Evolutionary conservation across 352 stramenopile species (phyloP).

Genomic region (Pythium brachiatum): DNA sequence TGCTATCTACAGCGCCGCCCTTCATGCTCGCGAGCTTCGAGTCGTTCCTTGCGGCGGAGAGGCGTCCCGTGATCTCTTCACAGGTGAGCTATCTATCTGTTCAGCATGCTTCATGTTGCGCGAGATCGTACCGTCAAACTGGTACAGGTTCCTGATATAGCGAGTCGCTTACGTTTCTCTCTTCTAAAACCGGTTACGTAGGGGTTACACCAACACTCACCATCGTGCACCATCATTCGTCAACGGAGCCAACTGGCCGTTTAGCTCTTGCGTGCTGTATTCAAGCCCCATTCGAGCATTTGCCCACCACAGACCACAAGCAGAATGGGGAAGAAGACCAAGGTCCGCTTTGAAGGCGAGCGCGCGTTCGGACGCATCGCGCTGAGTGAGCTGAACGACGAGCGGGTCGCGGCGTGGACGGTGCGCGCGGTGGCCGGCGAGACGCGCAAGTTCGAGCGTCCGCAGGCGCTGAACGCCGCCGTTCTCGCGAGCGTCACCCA

Average conservation of each 20-base stretch:
- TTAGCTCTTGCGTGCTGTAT: slow-evolving; percentile 1
- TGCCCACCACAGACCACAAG: neutral
- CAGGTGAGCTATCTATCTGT: neutral
- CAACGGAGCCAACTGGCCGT: neutral
- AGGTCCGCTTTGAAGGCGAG: slow-evolving; percentile 23
- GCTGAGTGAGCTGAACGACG: slow-evolving; percentile 50
- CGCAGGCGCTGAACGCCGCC: neutral
- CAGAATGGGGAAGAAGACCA: slow-evolving; percentile 24
- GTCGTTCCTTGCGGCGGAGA: neutral
- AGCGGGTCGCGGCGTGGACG: slow-evolving; percentile 48
- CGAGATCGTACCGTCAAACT: neutral
- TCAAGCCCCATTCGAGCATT: neutral
- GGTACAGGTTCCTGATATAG: neutral
- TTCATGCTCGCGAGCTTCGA: slow-evolving; percentile 23
- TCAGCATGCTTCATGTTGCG: neutral
- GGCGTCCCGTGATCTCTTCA: neutral
- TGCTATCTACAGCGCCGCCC: slow-evolving; percentile 25
- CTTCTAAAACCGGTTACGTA: slow-evolving; percentile 5
- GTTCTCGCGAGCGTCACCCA: slow-evolving; percentile 6
- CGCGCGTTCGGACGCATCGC: slow-evolving; percentile 60
- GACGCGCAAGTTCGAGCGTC: slow-evolving; percentile 43
- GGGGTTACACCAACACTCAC: slow-evolving; percentile 8
- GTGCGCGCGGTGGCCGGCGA: slow-evolving; percentile 61
- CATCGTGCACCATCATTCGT: slow-evolving; percentile 2
- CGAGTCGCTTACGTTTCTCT: slow-evolving; percentile 1